These are phyloP conservation scores for Parmales sp. DNA, from an alignment of 108 stramenopile genomes.

Conservation along the genomic window DNA sequence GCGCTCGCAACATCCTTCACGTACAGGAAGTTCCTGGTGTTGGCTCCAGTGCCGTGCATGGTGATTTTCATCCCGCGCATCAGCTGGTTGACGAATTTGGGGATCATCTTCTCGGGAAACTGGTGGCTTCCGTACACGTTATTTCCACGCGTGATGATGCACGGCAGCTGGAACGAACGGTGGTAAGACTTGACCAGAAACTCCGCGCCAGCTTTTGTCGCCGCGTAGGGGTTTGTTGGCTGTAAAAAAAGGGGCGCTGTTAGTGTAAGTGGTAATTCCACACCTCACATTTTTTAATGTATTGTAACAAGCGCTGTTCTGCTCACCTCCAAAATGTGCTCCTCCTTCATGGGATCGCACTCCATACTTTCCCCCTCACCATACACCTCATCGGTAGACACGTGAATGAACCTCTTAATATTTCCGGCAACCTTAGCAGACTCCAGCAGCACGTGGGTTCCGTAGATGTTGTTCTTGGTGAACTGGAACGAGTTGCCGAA, in stretches of 20 bases:
- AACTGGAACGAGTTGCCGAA: slow-evolving; percentile 99
- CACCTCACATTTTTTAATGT: neutral
- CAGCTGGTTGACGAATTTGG: slow-evolving; percentile 97
- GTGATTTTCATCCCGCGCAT: slow-evolving; percentile 75
- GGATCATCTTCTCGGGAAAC: slow-evolving; percentile 98
- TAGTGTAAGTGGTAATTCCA: no score
- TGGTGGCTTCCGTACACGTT: slow-evolving; percentile 99
- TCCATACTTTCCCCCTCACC: slow-evolving; percentile 90
- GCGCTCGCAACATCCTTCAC: slow-evolving; percentile 94
- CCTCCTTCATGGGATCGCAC: slow-evolving; percentile 90
- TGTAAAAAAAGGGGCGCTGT: no score
- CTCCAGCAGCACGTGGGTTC: slow-evolving; percentile 97
- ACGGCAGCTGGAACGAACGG: slow-evolving; percentile 78
- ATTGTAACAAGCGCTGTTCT: neutral
- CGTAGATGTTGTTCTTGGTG: slow-evolving; percentile 94
- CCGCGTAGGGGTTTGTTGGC: slow-evolving; percentile 98
- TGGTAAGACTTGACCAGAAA: slow-evolving; percentile 90
- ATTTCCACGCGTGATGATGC: slow-evolving; percentile 94
- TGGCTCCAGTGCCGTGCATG: slow-evolving; percentile 91
- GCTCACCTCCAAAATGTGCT: slow-evolving; percentile 72
- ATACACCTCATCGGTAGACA: slow-evolving; percentile 96
- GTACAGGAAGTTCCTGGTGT: slow-evolving; percentile 92
- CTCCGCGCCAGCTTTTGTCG: slow-evolving; percentile 98
- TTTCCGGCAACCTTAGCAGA: slow-evolving; percentile 71
- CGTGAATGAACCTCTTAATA: slow-evolving; percentile 89